Percentiles rank a stretch among this genome's conserved stretches.
Evolutionary conservation across 805 yeast species (phyloP).

Genomic region (Cyberlindnera japonica): DNA sequence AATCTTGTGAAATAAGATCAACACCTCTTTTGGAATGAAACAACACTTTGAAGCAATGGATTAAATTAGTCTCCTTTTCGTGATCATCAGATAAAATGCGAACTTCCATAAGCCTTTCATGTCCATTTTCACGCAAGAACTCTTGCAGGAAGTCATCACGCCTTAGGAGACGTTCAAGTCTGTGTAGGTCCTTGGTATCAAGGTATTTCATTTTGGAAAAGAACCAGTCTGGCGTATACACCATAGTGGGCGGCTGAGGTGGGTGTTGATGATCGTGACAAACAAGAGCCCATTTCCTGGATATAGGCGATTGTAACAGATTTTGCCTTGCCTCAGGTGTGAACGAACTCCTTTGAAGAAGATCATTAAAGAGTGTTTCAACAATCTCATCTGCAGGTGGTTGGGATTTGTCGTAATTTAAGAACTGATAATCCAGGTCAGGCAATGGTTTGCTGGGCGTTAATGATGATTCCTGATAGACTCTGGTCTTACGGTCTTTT

Average conservation of each 20-base stretch:
- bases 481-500: constrained; percentile 2
- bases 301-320: constrained; percentile 14
- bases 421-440: constrained; percentile 23
- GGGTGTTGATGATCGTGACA: constrained; percentile 25
- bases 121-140: constrained; percentile 50
- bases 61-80: constrained; percentile 47
- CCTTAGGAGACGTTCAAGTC: constrained; percentile 24
- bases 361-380: constrained; percentile 19
- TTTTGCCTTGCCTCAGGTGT: constrained; percentile 21
- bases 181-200: constrained; percentile 20
- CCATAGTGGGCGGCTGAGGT: not conserved
- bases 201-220: constrained; percentile 15
- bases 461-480: constrained; percentile 5
- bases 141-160: constrained; percentile 28
- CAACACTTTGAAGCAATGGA: constrained; percentile 49
- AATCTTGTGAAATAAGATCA: constrained; percentile 26
- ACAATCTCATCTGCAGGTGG: constrained; percentile 27
- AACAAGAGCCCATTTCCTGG: constrained; percentile 27
- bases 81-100: constrained; percentile 43
- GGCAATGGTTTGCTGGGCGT: not conserved
- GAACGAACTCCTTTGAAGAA: constrained; percentile 22
- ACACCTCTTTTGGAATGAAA: constrained; percentile 33
- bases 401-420: constrained; percentile 27
- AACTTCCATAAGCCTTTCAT: constrained; percentile 42
- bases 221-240: constrained; percentile 22